Evolutionary conservation across 495 filamentous ascomycete species (phyloP), one percentile per base, ranked within the genome.

Genomic region (Penicillium bovifimosum): DNA sequence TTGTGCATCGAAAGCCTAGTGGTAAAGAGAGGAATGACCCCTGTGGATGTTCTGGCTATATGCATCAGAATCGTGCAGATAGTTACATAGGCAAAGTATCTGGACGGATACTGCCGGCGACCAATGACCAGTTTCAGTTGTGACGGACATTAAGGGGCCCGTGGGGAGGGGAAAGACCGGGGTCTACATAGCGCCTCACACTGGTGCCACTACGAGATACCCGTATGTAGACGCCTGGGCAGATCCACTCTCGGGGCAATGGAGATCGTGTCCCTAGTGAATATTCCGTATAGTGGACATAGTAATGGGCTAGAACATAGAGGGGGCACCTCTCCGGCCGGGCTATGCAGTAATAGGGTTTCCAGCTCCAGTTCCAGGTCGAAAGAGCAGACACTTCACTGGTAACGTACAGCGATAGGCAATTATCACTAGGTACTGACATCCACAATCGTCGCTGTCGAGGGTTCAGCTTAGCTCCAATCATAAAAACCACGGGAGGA

Each of bases 391-490:
- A 24, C 13, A 27, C 32, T 44, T 24, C 38, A 39, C 50, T n/a
- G 53, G 60, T 51, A 40, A 52, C 57, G 56, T 63, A 56, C 60
- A 60, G 53, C 41, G 29, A 57, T 46, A 34, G 8, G 39, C 29
- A 34, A 33, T 47, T 48, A 18, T 42, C 41, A 59, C 56, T 62
- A 56, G 56, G 5, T 43, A 18, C 51, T 55, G 32, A 9, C 17
- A 46, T 39, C 6, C 24, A 41, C 20, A n/a, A 46, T 26, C 40
- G 13, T 27, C 13, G 40, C 9, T 17, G 18, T 13, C 29, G 17
- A 51, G 35, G 54, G 41, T 52, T 59, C 51, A 42, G 29, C 35
- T 33, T 16, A 13, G 28, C 29, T n/a, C 58, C 58, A 61, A 58
- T 58, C 54, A 58, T 38, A 34, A 1, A 11, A 10, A 34, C 32